These are phyloP conservation scores for Crassisporium funariophilum DNA, from an alignment of 768 basidiomycete genomes.

Conservation along the genomic window DNA sequence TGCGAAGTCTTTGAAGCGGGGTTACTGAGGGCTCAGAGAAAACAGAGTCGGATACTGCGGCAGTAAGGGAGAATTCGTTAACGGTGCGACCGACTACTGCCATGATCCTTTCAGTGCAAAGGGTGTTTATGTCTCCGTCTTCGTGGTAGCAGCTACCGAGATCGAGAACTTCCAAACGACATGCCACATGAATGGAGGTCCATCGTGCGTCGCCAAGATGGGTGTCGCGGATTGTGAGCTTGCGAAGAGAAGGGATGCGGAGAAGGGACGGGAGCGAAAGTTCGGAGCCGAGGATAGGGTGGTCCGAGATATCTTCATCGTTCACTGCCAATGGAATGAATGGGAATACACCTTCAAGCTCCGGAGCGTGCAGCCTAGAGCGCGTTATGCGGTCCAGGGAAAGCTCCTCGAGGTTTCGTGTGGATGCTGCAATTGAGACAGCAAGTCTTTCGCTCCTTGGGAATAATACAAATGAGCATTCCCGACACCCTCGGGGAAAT, in stretches of 20 bases:
- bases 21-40: constrained; percentile 46
- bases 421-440: constrained; percentile 65
- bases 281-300: constrained; percentile 53
- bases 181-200: constrained; percentile 52
- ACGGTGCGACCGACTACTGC: constrained; percentile 56
- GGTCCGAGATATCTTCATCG: constrained; percentile 61
- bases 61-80: constrained; percentile 56
- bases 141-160: constrained; percentile 59
- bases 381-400: constrained; percentile 66
- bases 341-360: constrained; percentile 54
- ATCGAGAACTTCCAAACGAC: constrained; percentile 58
- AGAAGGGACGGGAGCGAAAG: constrained; percentile 69
- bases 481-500: constrained; percentile 3
- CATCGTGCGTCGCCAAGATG: constrained; percentile 67
- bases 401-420: constrained; percentile 56
- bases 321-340: constrained; percentile 62
- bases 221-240: constrained; percentile 67
- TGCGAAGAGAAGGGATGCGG: constrained; percentile 59
- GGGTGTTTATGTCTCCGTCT: constrained; percentile 51
- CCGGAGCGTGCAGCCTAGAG: constrained; percentile 64
- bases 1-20: constrained; percentile 52
- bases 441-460: constrained; percentile 68
- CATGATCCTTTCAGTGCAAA: constrained; percentile 63
- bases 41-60: constrained; percentile 42
- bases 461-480: constrained; percentile 7